Base-by-base conservation (phyloP, 2,329 filamentous ascomycete genomes). In the Dactylonectria estremocensis region DNA sequence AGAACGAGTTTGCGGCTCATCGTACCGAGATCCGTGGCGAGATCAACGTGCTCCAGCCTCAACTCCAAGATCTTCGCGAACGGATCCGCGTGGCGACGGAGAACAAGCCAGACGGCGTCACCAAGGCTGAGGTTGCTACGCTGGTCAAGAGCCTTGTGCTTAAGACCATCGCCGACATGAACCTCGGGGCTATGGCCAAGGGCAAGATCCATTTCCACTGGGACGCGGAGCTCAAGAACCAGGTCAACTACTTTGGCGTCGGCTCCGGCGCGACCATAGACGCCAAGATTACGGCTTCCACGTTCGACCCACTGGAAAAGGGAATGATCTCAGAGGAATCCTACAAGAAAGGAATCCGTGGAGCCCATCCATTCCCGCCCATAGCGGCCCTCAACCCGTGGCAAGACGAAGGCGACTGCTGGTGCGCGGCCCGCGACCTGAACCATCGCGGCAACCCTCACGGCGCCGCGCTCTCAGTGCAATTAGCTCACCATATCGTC, bases 381-480 rank as follows among this genome's bases (percentile, higher is more conserved):
- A 75, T 82, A n/a, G 79, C 85, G 0, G 94, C 92, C 1, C 84
- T 97, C 2, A 57, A 64, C 2, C 81, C 84, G 3, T 97, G 95
- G 94, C 84, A 90, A 10, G 93, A 97, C 55, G 87, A 92, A 37
- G 93, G 93, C 20, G 93, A 98, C 69, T 97, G 94, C 80, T 98
- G 94, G 93, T 98, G 95, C 79, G 90, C 92, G 5, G 86, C 84
- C 0, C 77, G 76, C 3, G 81, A 82, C 1, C 70, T 76, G 11
- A 81, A 85, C 55, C 78, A 78, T 14, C 81, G 82, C 16, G 80
- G 80, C 11, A 76, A 78, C 16, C 84, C 85, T 8, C 85, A 87
- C 55, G 89, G 90, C 43, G 89, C 90, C 2, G 88, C 90, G 60
- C 83, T 98, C 16, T 88, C 88, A 9, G 88, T 97, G 18, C 80